Percentiles rank a stretch among this genome's conserved stretches.
phyloP scores from a whole-genome alignment of 768 basidiomycete species.

The Boletus pseudopeckii region DNA sequence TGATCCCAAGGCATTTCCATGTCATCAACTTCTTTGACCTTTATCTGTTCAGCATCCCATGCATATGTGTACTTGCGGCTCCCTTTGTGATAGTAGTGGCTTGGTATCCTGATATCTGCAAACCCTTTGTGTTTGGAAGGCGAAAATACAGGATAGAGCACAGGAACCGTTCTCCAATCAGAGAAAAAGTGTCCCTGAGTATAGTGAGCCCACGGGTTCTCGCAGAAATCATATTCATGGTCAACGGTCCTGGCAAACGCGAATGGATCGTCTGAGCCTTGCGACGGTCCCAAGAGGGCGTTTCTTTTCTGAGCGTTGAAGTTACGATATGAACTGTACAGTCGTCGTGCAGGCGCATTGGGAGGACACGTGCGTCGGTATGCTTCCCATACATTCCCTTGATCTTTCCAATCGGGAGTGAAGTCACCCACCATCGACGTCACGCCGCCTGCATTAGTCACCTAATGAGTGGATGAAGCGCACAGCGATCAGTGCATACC shows the following conservation, averaged over 20 bases:
- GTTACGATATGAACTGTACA: constrained; percentile 74
- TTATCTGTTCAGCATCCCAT: constrained; percentile 76
- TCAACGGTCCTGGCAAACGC: constrained; percentile 60
- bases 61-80: constrained; percentile 84
- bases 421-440: constrained; percentile 61
- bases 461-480: background rate
- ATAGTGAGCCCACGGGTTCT: constrained; percentile 76
- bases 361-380: constrained; percentile 91
- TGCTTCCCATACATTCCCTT: constrained; percentile 90
- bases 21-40: constrained; percentile 72
- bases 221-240: constrained; percentile 74
- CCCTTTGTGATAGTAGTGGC: constrained; percentile 91
- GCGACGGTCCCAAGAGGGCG: constrained; percentile 27
- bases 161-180: constrained; percentile 87
- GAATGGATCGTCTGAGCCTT: constrained; percentile 51
- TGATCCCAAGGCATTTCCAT: constrained; percentile 89
- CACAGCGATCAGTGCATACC: constrained; percentile 20
- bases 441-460: constrained; percentile 41
- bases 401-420: constrained; percentile 78
- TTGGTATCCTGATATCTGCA: constrained; percentile 89
- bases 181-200: constrained; percentile 96
- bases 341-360: constrained; percentile 69
- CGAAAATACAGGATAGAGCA: constrained; percentile 91
- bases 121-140: constrained; percentile 86
- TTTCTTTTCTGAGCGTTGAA: constrained; percentile 30